Percentiles rank a stretch among this genome's conserved stretches.
phyloP scores from a whole-genome alignment of 2,329 filamentous ascomycete species.

The Diaporthe sp. region DNA sequence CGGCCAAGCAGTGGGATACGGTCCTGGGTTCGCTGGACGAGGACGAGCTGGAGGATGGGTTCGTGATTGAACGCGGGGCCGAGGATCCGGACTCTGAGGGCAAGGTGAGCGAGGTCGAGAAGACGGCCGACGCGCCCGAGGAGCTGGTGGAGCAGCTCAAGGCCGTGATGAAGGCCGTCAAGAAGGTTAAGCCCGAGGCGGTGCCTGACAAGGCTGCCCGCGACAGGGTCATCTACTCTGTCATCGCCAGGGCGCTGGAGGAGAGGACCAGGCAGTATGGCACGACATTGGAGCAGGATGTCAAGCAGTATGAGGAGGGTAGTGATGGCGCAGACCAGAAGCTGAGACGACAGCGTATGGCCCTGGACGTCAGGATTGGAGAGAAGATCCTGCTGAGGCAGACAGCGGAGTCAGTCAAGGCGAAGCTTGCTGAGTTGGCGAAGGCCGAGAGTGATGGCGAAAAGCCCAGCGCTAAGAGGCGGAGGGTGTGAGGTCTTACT shows the following conservation, averaged over 20 bases:
- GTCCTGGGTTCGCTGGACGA: slow-evolving; percentile 60
- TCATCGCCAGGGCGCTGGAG: slow-evolving; percentile 52
- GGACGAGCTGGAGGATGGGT: slow-evolving; percentile 77
- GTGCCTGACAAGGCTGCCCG: slow-evolving; percentile 65
- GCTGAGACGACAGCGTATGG: slow-evolving; percentile 45
- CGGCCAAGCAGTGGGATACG: slow-evolving; percentile 42
- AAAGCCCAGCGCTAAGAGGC: slow-evolving; percentile 47
- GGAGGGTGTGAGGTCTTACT: slow-evolving; percentile 39
- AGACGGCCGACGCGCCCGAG: slow-evolving; percentile 60
- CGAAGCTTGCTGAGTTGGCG: slow-evolving; percentile 41
- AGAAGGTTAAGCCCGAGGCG: slow-evolving; percentile 58
- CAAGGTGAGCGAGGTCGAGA: slow-evolving; percentile 49
- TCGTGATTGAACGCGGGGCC: slow-evolving; percentile 74
- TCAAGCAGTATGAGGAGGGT: slow-evolving; percentile 34
- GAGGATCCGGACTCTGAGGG: slow-evolving; percentile 67
- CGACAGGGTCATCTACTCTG: slow-evolving; percentile 60
- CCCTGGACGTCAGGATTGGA: slow-evolving; percentile 52
- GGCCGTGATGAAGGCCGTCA: slow-evolving; percentile 62
- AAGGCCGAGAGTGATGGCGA: slow-evolving; percentile 42
- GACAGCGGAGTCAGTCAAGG: slow-evolving; percentile 45
- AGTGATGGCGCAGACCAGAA: slow-evolving; percentile 35
- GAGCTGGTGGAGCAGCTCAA: slow-evolving; percentile 68
- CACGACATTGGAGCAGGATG: slow-evolving; percentile 50
- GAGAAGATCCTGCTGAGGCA: slow-evolving; percentile 53
- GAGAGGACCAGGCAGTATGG: slow-evolving; percentile 47